Conservation (phyloP, 495 filamentous ascomycete genomes). For the Articulospora tetracladia region DNA sequence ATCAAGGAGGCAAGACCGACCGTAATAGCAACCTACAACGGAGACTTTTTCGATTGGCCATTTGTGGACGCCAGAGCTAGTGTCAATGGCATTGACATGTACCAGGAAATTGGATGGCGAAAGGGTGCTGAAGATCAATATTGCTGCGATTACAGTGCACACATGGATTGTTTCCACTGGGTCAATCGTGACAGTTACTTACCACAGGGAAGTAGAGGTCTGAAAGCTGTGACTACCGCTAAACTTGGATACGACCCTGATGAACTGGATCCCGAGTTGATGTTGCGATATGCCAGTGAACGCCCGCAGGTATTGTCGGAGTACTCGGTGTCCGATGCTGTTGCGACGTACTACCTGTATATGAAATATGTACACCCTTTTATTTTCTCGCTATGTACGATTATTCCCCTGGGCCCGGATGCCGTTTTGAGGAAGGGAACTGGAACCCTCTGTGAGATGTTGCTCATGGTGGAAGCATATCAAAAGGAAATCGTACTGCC, state of each 20-base stretch:
- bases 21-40: slow-evolving; percentile 99
- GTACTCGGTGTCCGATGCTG: slow-evolving; percentile 98
- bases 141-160: slow-evolving; percentile 88
- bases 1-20: slow-evolving; percentile 93
- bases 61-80: slow-evolving; percentile 94
- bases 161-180: slow-evolving; percentile 99
- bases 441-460: slow-evolving; percentile 96
- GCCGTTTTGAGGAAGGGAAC: slow-evolving; percentile 94
- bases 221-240: slow-evolving; percentile 96
- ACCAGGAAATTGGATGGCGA: slow-evolving; percentile 92
- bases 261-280: slow-evolving; percentile 94
- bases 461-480: slow-evolving; percentile 98
- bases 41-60: slow-evolving; percentile 99
- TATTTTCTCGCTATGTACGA: slow-evolving; percentile 97
- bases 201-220: slow-evolving; percentile 91
- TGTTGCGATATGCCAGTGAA: slow-evolving; percentile 93
- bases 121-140: slow-evolving; percentile 96
- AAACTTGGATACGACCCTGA: slow-evolving; percentile 99
- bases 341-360: slow-evolving; percentile 98
- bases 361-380: slow-evolving; percentile 99
- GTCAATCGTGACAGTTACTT: slow-evolving; percentile 98
- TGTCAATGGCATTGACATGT: slow-evolving; percentile 98
- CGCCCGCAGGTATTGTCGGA: slow-evolving; percentile 90
- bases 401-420: slow-evolving; percentile 89
- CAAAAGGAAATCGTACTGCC: slow-evolving; percentile 86